phyloP scores from a whole-genome alignment of 495 filamentous ascomycete species.

The Penicillium diatomitis region DNA sequence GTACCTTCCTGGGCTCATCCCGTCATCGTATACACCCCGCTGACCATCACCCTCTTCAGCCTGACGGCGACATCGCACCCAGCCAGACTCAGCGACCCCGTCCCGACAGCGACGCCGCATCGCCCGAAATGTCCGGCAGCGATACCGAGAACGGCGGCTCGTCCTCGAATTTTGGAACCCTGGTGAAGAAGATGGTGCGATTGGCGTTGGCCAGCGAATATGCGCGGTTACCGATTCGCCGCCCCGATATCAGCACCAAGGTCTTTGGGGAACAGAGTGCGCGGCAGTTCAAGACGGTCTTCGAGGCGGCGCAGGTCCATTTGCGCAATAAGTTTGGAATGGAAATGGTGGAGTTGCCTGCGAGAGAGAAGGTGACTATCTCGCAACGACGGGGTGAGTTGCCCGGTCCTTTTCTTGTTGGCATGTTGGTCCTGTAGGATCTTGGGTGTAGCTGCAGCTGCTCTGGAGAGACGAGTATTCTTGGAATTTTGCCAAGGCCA shows the following conservation, averaged over 20 bases:
- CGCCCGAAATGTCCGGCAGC: conserved; percentile 6
- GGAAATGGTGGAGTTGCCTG: conserved; percentile 74
- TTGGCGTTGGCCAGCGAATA: conserved; percentile 84
- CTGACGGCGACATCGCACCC: not conserved
- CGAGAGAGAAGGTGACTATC: conserved; percentile 67
- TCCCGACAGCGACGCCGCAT: conserved; percentile 4
- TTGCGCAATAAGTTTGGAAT: conserved; percentile 68
- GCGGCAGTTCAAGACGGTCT: conserved; percentile 58
- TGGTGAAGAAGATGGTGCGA: conserved; percentile 86
- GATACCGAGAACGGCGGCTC: conserved; percentile 17
- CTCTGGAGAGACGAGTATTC: no score
- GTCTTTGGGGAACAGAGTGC: conserved; percentile 33
- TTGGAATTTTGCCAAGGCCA: no score
- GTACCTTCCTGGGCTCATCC: no score
- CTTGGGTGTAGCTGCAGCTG: no score
- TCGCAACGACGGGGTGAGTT: conserved; percentile 63
- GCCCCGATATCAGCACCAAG: conserved; percentile 71
- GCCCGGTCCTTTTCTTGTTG: not conserved
- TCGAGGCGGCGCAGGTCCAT: conserved; percentile 56
- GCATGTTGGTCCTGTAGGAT: no score
- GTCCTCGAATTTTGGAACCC: conserved; percentile 45
- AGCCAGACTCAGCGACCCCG: conserved; percentile 8
- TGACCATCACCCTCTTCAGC: not conserved
- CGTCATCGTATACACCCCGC: no score
- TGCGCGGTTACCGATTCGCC: conserved; percentile 63